Percentiles rank a stretch among this genome's conserved stretches.
Conservation (phyloP, 2,329 filamentous ascomycete genomes). For the Cucurbitaria berberidis region DNA sequence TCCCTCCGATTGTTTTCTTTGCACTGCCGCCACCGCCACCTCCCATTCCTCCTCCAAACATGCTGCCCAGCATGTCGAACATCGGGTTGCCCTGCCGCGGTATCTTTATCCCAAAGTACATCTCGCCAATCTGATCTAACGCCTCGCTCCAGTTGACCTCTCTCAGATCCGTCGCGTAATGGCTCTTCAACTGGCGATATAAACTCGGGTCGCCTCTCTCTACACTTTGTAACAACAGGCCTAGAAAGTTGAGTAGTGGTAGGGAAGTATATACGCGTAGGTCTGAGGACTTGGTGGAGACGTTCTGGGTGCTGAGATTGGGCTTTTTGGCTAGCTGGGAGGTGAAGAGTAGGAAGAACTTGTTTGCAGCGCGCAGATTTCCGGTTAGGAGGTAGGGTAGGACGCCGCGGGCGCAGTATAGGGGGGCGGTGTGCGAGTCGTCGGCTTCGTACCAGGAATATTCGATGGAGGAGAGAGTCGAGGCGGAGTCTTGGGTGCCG, state of each 20-base stretch:
- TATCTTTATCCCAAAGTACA: conserved; percentile 93
- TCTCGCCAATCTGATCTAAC: conserved; percentile 86
- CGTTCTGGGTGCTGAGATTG: conserved; percentile 76
- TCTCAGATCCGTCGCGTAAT: conserved; percentile 79
- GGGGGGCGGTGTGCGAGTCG: conserved; percentile 82
- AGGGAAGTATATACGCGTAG: conserved; percentile 85
- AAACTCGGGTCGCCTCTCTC: conserved; percentile 79
- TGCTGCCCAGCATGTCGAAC: conserved; percentile 96
- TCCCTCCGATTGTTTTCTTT: conserved; percentile 54
- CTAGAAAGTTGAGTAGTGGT: conserved; percentile 94
- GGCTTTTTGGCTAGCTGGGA: conserved; percentile 67
- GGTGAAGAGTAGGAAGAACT: conserved; percentile 78
- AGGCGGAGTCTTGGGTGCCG: conserved; percentile 86
- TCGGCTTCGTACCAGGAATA: conserved; percentile 94
- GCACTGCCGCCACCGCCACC: conserved; percentile 54
- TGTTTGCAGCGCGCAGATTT: conserved; percentile 88
- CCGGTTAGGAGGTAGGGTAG: conserved; percentile 90
- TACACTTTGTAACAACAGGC: conserved; percentile 79
- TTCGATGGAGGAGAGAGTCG: conserved; percentile 80
- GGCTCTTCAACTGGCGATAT: conserved; percentile 79
- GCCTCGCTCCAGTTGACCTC: conserved; percentile 81
- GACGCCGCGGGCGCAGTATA: conserved; percentile 85
- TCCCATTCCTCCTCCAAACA: conserved; percentile 79
- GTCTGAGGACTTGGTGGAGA: conserved; percentile 75
- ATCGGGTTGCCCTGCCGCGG: conserved; percentile 90